A percentile compares a stretch with the other conserved stretches of the same genome.
Conservation (phyloP, 78 protist species). For the Emiliania huxleyi region DNA sequence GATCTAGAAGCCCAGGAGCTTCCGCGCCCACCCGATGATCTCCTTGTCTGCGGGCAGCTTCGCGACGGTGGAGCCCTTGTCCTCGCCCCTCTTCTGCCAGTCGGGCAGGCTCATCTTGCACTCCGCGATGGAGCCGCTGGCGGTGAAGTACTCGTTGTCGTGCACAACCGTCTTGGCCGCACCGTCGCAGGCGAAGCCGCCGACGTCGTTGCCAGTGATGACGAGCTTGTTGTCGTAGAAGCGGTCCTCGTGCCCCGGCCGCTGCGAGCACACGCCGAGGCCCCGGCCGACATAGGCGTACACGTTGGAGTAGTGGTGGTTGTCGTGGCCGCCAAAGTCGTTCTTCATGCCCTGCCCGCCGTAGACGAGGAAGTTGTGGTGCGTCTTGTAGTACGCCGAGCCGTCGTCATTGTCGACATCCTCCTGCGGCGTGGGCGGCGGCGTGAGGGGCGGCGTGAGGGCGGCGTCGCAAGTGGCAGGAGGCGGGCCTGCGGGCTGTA, state of each 20-base stretch:
- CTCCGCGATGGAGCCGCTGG: not conserved
- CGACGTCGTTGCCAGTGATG: not conserved
- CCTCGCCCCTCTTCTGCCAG: constrained; percentile 6
- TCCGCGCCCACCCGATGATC: not conserved
- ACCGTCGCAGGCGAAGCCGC: not conserved
- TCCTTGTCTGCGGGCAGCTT: not conserved
- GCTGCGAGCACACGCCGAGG: not conserved
- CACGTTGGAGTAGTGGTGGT: constrained; percentile 3
- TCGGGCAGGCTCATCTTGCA: not conserved
- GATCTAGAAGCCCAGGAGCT: not conserved
- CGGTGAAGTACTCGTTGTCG: constrained; percentile 2
- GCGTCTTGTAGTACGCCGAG: constrained; percentile 29
- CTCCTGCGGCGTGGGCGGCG: not conserved
- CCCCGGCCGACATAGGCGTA: not conserved
- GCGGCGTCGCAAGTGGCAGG: not conserved
- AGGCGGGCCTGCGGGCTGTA: not conserved
- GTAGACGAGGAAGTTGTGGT: constrained; percentile 49
- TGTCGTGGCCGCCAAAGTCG: constrained; percentile 51
- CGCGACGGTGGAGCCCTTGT: not conserved
- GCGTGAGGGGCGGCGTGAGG: not conserved
- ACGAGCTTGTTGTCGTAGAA: not conserved
- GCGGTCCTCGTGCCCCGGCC: not conserved
- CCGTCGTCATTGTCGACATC: constrained; percentile 64
- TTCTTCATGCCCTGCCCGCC: constrained; percentile 45
- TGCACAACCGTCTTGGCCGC: not conserved